Evolutionary conservation across 805 yeast genomes (phyloP).

Genomic region (Dipodascus geniculatus): DNA sequence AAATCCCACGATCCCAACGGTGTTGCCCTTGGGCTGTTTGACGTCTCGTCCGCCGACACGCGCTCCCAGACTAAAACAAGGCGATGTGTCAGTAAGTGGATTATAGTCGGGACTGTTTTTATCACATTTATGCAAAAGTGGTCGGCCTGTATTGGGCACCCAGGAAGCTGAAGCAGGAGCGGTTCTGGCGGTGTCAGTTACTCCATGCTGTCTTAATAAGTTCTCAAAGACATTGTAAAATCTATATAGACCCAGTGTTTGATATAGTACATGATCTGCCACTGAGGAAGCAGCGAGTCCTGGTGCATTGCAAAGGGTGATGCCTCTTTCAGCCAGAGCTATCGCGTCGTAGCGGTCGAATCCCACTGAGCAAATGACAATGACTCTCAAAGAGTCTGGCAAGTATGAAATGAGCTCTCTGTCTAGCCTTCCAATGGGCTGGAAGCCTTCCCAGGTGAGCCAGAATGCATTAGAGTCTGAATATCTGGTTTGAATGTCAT

Average conservation of each 20-base stretch:
- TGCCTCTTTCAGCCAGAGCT: conserved; percentile 32
- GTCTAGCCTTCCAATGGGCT: conserved; percentile 13
- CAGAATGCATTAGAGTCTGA: conserved; percentile 41
- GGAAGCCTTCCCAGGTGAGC: conserved; percentile 42
- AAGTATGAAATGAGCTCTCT: conserved; percentile 30
- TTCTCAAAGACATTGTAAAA: conserved; percentile 38
- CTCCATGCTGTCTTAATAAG: conserved; percentile 29
- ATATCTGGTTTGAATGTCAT: conserved; percentile 29
- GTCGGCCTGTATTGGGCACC: conserved; percentile 5
- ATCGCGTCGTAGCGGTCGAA: conserved; percentile 39
- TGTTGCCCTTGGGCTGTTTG: conserved; percentile 44
- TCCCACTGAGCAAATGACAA: conserved; percentile 52
- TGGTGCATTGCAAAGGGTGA: conserved; percentile 47
- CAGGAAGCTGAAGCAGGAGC: conserved; percentile 10
- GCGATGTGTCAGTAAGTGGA: background rate
- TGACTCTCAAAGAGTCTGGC: conserved; percentile 37
- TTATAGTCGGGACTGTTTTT: background rate
- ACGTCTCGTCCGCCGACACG: conserved; percentile 35
- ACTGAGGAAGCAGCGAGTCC: conserved; percentile 49
- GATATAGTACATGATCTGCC: conserved; percentile 55
- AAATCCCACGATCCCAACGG: conserved; percentile 57
- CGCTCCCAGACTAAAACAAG: conserved; percentile 29
- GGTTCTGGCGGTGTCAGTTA: conserved; percentile 38
- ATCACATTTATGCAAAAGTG: conserved; percentile 12
- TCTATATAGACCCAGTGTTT: conserved; percentile 50